phyloP scores from a whole-genome alignment of 257 asterid species.

The Solanum piurae region DNA sequence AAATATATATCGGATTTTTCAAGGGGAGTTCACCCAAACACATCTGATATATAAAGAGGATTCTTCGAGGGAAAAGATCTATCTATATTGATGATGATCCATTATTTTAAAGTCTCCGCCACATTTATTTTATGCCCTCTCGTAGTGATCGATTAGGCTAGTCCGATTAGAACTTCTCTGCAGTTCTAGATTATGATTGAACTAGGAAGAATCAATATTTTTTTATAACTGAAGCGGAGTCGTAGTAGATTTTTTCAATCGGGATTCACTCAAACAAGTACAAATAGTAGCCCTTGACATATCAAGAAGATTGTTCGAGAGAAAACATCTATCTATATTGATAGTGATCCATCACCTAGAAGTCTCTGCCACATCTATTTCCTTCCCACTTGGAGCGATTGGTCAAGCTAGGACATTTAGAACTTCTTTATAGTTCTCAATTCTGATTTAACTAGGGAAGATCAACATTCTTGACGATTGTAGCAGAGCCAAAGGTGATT shows the following conservation, averaged over 20 bases:
- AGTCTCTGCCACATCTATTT: no score
- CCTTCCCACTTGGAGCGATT: no score
- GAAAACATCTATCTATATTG: no score
- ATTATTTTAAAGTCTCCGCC: background rate
- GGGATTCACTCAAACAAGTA: no score
- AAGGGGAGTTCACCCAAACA: background rate
- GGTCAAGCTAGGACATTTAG: no score
- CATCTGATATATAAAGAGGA: background rate
- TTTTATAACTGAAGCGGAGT: background rate
- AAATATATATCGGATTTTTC: background rate
- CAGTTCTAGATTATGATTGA: background rate
- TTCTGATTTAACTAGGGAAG: no score
- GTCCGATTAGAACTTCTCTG: background rate
- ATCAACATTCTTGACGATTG: no score
- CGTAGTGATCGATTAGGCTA: no score
- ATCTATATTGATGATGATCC: background rate
- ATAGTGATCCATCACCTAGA: no score
- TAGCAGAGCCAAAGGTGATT: no score
- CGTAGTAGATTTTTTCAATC: background rate
- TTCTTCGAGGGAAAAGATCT: background rate
- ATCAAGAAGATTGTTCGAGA: no score
- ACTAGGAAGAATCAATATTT: background rate
- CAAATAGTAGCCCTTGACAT: background rate
- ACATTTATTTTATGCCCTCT: background rate
- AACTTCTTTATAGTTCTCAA: no score